A percentile compares a stretch with the other conserved stretches of the same genome.
These are phyloP conservation scores for Volvox reticuliferus DNA, from an alignment of 139 green algal genomes.

Conservation along the genomic window DNA sequence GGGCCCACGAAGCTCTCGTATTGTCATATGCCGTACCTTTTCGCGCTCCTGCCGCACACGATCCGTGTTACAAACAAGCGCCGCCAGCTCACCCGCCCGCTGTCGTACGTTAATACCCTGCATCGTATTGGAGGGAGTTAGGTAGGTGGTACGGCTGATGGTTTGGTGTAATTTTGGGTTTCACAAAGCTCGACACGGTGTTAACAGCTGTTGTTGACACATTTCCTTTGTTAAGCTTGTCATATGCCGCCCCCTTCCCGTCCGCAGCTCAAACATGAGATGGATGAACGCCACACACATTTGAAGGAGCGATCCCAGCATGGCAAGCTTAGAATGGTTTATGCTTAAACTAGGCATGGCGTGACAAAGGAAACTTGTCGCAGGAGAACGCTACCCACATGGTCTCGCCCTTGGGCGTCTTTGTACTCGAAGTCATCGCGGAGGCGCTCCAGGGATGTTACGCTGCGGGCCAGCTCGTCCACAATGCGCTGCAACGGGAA, in stretches of 20 bases:
- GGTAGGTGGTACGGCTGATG: background rate
- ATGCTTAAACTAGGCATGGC: too few species aligned
- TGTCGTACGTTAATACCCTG: slow-evolving; percentile 91
- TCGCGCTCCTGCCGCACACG: slow-evolving; percentile 58
- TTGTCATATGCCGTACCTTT: slow-evolving; percentile 6
- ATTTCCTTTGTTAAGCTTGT: too few species aligned
- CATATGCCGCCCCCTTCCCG: too few species aligned
- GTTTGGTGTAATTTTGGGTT: background rate
- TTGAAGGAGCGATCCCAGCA: too few species aligned
- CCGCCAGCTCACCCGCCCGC: slow-evolving; percentile 81
- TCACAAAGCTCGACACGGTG: too few species aligned
- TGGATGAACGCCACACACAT: too few species aligned
- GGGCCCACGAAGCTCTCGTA: background rate
- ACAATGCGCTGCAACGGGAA: slow-evolving; percentile 65
- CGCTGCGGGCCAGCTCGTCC: slow-evolving; percentile 72
- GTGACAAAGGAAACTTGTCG: too few species aligned
- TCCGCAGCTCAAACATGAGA: too few species aligned
- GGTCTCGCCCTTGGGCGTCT: slow-evolving; percentile 81
- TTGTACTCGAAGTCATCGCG: slow-evolving; percentile 90
- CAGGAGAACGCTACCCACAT: slow-evolving; percentile 46
- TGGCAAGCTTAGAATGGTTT: too few species aligned
- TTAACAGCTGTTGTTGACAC: too few species aligned
- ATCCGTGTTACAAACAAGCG: slow-evolving; percentile 75
- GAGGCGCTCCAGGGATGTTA: slow-evolving; percentile 75
- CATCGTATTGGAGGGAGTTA: background rate